phyloP scores from a whole-genome alignment of 2,329 filamentous ascomycete species.

The Chaetomium sp. region DNA sequence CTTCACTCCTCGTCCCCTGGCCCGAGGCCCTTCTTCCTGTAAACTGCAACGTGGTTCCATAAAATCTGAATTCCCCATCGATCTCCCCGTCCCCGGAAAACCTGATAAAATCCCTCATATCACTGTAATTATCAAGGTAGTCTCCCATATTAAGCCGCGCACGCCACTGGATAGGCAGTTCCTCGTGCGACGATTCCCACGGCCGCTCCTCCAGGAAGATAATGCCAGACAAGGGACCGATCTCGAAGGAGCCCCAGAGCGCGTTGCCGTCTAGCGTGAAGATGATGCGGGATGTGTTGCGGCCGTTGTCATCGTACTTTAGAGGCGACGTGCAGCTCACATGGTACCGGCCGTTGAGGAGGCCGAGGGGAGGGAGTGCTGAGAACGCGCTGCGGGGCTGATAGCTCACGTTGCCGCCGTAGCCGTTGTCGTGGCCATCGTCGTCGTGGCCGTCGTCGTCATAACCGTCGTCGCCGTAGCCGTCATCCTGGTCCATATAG shows the following conservation, averaged over 20 bases:
- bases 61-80: too few relatives aligned
- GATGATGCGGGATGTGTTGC: conserved; percentile 28
- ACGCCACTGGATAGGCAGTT: conserved; percentile 32
- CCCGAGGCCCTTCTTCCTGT: too few relatives aligned
- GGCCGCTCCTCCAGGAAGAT: conserved; percentile 35
- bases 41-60: too few relatives aligned
- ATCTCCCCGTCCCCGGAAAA: too few relatives aligned
- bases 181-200: conserved; percentile 25
- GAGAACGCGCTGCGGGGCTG: not conserved
- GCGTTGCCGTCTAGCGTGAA: conserved; percentile 34
- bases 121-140: too few relatives aligned
- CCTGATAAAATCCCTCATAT: too few relatives aligned
- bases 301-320: conserved; percentile 9
- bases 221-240: conserved; percentile 37
- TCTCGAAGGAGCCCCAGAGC: conserved; percentile 42
- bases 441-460: not conserved
- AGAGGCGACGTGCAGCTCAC: conserved; percentile 23
- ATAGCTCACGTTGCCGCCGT: too few relatives aligned
- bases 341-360: conserved; percentile 41
- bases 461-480: too few relatives aligned
- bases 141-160: conserved; percentile 25
- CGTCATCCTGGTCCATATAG: too few relatives aligned
- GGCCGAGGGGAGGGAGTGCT: conserved; percentile 27
- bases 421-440: conserved; percentile 11
- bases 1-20: too few relatives aligned